phyloP scores from a whole-genome alignment of 805 yeast species.

The Babjeviella inositovora region DNA sequence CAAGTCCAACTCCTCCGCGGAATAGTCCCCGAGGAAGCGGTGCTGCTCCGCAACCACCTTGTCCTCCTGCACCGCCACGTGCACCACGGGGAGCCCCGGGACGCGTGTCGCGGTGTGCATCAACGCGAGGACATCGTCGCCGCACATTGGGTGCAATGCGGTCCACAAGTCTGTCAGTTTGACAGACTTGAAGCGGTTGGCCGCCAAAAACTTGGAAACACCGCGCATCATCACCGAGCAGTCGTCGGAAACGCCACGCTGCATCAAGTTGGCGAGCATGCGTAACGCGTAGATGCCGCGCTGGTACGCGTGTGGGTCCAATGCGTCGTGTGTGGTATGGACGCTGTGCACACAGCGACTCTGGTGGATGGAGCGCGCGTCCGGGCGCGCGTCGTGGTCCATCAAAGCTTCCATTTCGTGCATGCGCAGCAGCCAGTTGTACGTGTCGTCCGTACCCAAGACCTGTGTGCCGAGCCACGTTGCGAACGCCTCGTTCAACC shows the following conservation, averaged over 20 bases:
- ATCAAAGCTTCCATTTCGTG: constrained; percentile 14
- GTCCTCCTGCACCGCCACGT: constrained; percentile 12
- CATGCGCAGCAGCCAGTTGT: constrained; percentile 15
- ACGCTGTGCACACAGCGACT: constrained; percentile 16
- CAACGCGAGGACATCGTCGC: constrained; percentile 30
- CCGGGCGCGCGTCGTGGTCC: constrained; percentile 15
- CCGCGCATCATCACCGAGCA: constrained; percentile 14
- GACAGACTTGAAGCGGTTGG: constrained; percentile 17
- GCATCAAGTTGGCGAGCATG: constrained; percentile 30
- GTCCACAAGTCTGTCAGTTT: constrained; percentile 40
- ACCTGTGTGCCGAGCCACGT: constrained; percentile 49
- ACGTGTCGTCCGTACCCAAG: constrained; percentile 11
- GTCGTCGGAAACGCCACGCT: constrained; percentile 12
- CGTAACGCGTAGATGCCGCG: constrained; percentile 42
- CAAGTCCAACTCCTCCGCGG: constrained; percentile 10
- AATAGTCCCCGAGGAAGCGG: constrained; percentile 11
- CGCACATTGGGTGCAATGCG: constrained; percentile 12
- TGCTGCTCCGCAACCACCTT: constrained; percentile 19
- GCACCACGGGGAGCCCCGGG: constrained; percentile 42
- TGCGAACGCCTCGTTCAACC: constrained; percentile 72
- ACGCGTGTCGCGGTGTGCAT: constrained; percentile 44
- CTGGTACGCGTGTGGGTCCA: constrained; percentile 33
- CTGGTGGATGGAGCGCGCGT: constrained; percentile 15
- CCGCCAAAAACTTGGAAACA: constrained; percentile 18
- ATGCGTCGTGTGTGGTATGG: constrained; percentile 26